phyloP scores from a whole-genome alignment of 805 yeast genomes.

The Priceomyces fermenticarens region DNA sequence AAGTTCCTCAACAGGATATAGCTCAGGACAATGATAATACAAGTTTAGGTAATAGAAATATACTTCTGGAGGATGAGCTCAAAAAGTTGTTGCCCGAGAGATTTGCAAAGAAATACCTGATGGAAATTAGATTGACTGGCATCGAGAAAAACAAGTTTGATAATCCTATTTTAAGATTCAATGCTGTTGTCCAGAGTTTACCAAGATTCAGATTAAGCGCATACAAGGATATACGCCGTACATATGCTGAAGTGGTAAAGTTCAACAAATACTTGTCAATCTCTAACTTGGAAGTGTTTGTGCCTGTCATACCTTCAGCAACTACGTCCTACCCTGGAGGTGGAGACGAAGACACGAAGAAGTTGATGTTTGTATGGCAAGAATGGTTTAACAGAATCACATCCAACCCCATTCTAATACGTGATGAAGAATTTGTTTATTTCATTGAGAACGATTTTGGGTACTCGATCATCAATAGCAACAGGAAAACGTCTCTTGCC shows the following conservation, averaged over 20 bases:
- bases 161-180: constrained; percentile 78
- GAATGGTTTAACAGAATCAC: constrained; percentile 81
- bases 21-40: constrained; percentile 2
- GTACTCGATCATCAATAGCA: constrained; percentile 59
- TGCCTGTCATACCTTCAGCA: constrained; percentile 81
- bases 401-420: constrained; percentile 70
- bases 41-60: constrained; percentile 1
- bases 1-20: constrained; percentile 4
- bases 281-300: constrained; percentile 87
- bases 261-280: constrained; percentile 75
- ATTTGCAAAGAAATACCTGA: constrained; percentile 35
- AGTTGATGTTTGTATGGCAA: constrained; percentile 61
- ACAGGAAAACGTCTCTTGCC: constrained; percentile 58
- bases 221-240: constrained; percentile 75
- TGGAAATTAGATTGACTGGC: constrained; percentile 58
- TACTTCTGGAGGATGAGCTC: constrained; percentile 39
- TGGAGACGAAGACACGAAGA: constrained; percentile 72
- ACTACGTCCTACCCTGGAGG: constrained; percentile 78
- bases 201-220: constrained; percentile 70
- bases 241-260: constrained; percentile 71
- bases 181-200: constrained; percentile 49
- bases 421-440: constrained; percentile 84
- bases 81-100: constrained; percentile 51
- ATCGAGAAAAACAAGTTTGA: constrained; percentile 72
- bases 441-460: constrained; percentile 78